A percentile compares a stretch with the other conserved stretches of the same genome.
Conservation (phyloP, 257 asterid genomes). For the Nicotiana tabacum region DNA sequence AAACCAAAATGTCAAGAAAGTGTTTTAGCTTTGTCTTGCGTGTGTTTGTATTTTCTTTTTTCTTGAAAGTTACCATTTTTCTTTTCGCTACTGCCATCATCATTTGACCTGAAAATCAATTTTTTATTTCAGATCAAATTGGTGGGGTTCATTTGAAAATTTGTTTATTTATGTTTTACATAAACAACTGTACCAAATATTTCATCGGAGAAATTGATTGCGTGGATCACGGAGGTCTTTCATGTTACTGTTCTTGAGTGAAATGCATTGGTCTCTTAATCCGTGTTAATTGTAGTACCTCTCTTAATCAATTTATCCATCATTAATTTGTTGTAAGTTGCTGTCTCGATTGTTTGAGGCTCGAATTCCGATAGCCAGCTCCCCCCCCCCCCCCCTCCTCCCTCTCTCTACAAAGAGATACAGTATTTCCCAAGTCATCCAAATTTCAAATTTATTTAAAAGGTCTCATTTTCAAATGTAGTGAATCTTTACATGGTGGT, state of each 20-base stretch:
- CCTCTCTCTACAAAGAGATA: neutral
- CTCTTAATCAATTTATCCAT: neutral
- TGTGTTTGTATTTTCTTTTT: constrained; percentile 14
- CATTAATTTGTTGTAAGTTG: neutral
- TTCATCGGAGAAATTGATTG: constrained; percentile 4
- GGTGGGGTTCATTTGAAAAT: constrained; percentile 21
- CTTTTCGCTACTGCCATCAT: neutral
- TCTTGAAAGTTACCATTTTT: constrained; percentile 4
- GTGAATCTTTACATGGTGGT: neutral
- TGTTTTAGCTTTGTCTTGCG: constrained; percentile 12
- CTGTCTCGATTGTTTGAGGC: neutral
- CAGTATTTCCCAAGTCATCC: neutral
- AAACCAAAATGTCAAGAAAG: constrained; percentile 31
- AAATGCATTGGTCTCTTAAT: neutral
- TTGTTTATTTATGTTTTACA: constrained; percentile 34
- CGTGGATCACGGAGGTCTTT: constrained; percentile 15
- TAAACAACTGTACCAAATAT: constrained; percentile 21
- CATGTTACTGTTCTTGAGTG: neutral
- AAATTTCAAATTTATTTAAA: neutral
- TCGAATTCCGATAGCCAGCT: neutral
- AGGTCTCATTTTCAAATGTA: neutral
- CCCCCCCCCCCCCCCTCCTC: neutral
- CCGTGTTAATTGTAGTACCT: neutral
- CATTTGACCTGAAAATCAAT: constrained; percentile 22
- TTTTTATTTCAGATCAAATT: constrained; percentile 23